Base-by-base conservation (phyloP, 1,284 basidiomycete species). In the Spongiforma sp. region DNA sequence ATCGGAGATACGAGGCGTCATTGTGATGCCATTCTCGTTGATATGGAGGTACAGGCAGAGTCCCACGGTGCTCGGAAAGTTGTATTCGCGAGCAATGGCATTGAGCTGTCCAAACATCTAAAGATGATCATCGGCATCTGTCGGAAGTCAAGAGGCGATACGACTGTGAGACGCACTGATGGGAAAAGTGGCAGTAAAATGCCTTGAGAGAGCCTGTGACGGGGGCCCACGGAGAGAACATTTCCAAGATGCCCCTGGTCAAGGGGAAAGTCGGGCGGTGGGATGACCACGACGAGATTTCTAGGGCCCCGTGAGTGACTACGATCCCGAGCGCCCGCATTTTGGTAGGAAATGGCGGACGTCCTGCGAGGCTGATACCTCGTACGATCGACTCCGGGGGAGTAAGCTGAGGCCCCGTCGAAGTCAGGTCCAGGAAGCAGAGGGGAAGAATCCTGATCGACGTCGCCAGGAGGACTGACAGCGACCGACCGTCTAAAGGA, bases 21-120 rank as follows among this genome's bases (percentile, higher is more conserved):
- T 79, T 4, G 81, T 80, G 30, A 85, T 68, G 17, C 86, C 86
- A 59, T 80, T 80, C 63, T 91, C 87, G 41, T 80, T 80, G 63
- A 87, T 82, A 66, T 88, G 88, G 62, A 91, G 80, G 73, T 93
- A 93, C 24, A 93, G 82, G 71, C 89, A 91, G 19, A 93, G 73
- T 17, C 91, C 92, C 15, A 85, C 75, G 9, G 83, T 89, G 75
- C 89, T 92, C 3, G 91, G 91, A 70, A 93, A 90, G 71, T 86
- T 90, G 77, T 89, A 93, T 75, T 94, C 92, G 58, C 87, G 86
- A 17, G 91, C 90, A 65, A 94, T 93, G 10, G 90, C 89, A 57
- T 84, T 82, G 37, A 93, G 79, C 76, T 94, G 91, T 30, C 83
- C 86, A 71, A 86, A 89, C 81, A 93, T 85, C 92, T 93, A 62